Conservation (phyloP, 192 early-diverging fungal species). For the Gaertneriomyces semiglobifer region DNA sequence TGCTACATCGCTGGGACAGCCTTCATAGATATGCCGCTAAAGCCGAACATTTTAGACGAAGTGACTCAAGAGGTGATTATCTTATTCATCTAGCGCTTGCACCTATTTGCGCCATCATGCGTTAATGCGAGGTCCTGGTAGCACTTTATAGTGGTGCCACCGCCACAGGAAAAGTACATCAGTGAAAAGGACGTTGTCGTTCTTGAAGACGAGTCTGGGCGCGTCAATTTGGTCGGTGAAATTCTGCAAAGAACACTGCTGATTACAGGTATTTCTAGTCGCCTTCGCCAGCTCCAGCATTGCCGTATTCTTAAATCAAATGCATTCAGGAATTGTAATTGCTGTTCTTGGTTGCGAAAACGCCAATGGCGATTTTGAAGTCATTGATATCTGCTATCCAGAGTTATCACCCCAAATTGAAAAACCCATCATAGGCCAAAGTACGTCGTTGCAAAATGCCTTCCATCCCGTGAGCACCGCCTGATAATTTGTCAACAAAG, state of each 20-base stretch:
- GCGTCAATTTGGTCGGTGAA: constrained; percentile 70
- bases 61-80: constrained; percentile 70
- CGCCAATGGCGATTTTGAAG: constrained; percentile 75
- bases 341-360: constrained; percentile 79
- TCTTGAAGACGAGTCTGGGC: constrained; percentile 91
- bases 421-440: constrained; percentile 3
- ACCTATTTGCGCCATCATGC: neutral
- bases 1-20: constrained; percentile 84
- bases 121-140: constrained; percentile 14
- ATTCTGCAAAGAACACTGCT: constrained; percentile 51
- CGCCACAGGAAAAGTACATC: constrained; percentile 64
- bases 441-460: neutral
- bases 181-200: constrained; percentile 58
- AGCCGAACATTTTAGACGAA: constrained; percentile 89
- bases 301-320: neutral
- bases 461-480: constrained; percentile 7
- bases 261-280: constrained; percentile 62
- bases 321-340: constrained; percentile 62
- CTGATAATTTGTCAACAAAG: constrained; percentile 22
- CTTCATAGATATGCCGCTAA: constrained; percentile 79
- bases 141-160: constrained; percentile 65
- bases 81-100: neutral
- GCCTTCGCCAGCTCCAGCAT: neutral
- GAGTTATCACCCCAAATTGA: constrained; percentile 50
- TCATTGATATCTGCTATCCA: constrained; percentile 76